Conservation (phyloP, 257 asterid species). For the Ajuga chamaepitys region DNA sequence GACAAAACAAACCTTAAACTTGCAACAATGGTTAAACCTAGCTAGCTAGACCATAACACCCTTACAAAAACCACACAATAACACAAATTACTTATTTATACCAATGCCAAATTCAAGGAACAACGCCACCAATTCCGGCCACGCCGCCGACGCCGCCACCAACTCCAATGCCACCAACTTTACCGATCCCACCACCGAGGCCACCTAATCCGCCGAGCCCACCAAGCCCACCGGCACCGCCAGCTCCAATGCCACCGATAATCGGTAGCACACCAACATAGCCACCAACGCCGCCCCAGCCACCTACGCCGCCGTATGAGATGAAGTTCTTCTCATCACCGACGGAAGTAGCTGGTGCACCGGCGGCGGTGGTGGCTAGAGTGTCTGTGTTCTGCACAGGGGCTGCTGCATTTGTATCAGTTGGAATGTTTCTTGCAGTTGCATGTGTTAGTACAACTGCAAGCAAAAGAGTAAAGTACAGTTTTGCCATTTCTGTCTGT, state of each 20-base stretch:
- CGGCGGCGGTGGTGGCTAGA: constrained; percentile 16
- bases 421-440: constrained; percentile 40
- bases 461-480: constrained; percentile 18
- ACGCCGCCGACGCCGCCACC: constrained; percentile 34
- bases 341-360: constrained; percentile 17
- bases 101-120: constrained; percentile 11
- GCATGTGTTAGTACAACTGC: constrained; percentile 28
- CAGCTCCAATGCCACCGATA: constrained; percentile 37
- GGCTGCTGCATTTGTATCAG: constrained; percentile 10
- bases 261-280: constrained; percentile 40
- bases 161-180: constrained; percentile 29
- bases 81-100: not conserved
- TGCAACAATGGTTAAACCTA: not conserved
- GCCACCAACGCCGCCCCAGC: constrained; percentile 49
- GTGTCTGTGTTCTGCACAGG: constrained; percentile 11
- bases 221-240: constrained; percentile 36
- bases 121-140: constrained; percentile 27
- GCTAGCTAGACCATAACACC: not conserved
- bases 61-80: not conserved
- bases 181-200: constrained; percentile 29
- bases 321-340: constrained; percentile 58
- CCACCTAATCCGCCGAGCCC: constrained; percentile 44
- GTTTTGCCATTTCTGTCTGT: constrained; percentile 27
- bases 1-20: not conserved
- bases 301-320: constrained; percentile 53